These are phyloP conservation scores for Xylaria venustula DNA, from an alignment of 495 filamentous ascomycete species.

Conservation along the genomic window DNA sequence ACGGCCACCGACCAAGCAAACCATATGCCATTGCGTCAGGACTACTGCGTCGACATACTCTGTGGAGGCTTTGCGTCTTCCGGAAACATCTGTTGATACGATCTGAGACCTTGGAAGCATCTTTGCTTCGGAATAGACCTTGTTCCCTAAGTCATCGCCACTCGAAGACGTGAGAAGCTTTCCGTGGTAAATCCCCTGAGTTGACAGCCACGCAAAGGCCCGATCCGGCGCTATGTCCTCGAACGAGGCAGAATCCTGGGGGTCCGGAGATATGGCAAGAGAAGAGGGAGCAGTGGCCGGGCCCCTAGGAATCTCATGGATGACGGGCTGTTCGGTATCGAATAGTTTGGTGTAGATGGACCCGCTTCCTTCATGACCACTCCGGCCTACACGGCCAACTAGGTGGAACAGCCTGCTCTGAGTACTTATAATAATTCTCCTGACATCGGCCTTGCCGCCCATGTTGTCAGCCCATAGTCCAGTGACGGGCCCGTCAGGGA, in stretches of 20 bases:
- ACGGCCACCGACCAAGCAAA: constrained; percentile 78
- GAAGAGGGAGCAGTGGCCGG: constrained; percentile 58
- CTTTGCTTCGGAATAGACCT: constrained; percentile 67
- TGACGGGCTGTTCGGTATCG: constrained; percentile 73
- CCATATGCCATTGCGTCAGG: constrained; percentile 87
- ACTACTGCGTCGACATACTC: constrained; percentile 77
- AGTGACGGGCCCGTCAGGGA: constrained; percentile 72
- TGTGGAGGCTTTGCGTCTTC: constrained; percentile 61
- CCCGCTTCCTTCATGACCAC: constrained; percentile 74
- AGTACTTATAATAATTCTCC: constrained; percentile 76
- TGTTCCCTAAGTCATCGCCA: constrained; percentile 58
- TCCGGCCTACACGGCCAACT: constrained; percentile 68
- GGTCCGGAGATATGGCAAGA: constrained; percentile 74
- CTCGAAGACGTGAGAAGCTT: constrained; percentile 57
- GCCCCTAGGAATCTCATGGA: constrained; percentile 63
- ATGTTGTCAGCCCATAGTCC: constrained; percentile 79
- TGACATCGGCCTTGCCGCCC: constrained; percentile 61
- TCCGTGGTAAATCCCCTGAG: constrained; percentile 86
- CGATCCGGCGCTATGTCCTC: constrained; percentile 54
- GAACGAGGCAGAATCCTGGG: constrained; percentile 42
- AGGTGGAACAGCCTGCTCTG: constrained; percentile 74
- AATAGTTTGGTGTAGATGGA: constrained; percentile 85
- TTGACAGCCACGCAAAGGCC: constrained; percentile 86
- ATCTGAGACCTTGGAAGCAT: constrained; percentile 72
- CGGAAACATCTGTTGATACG: constrained; percentile 60